Percentiles rank a stretch among this genome's conserved stretches.
Conservation (phyloP, 371 early-diverging fungal genomes). For the Fennellomyces sp. region DNA sequence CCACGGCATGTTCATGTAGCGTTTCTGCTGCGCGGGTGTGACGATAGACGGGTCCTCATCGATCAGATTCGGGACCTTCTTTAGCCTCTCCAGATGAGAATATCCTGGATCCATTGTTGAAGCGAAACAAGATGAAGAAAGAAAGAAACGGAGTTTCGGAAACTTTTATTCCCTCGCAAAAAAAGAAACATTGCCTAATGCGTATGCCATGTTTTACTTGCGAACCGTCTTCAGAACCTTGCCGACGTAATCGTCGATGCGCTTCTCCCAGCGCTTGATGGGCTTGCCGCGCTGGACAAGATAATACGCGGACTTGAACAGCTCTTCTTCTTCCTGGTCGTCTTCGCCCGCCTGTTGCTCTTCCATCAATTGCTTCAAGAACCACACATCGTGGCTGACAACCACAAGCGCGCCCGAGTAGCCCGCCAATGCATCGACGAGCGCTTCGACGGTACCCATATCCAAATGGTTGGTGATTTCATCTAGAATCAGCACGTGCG, state of each 20-base stretch:
- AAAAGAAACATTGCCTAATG: background rate
- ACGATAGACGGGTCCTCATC: slow-evolving; percentile 45
- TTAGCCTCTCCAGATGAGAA: slow-evolving; percentile 41
- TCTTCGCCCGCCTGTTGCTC: slow-evolving; percentile 29
- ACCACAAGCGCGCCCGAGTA: slow-evolving; percentile 67
- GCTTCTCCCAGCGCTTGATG: slow-evolving; percentile 47
- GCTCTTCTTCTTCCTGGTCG: slow-evolving; percentile 13
- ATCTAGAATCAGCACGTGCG: slow-evolving; percentile 83
- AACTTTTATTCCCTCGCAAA: background rate
- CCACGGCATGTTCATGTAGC: slow-evolving; percentile 16
- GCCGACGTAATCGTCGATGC: slow-evolving; percentile 44
- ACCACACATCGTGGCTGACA: slow-evolving; percentile 79
- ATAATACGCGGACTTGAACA: slow-evolving; percentile 27
- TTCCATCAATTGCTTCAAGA: slow-evolving; percentile 65
- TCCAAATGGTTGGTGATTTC: slow-evolving; percentile 88
- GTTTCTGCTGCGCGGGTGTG: slow-evolving; percentile 27
- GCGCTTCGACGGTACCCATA: slow-evolving; percentile 72
- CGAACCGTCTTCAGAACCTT: slow-evolving; percentile 30
- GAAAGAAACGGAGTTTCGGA: background rate
- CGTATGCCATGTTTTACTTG: no score
- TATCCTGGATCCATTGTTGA: slow-evolving; percentile 47
- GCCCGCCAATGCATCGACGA: slow-evolving; percentile 61
- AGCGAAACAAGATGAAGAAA: background rate
- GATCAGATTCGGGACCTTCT: slow-evolving; percentile 44
- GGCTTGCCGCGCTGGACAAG: slow-evolving; percentile 31